Evolutionary conservation across 305 asterid genomes (phyloP).

Genomic region (Petunia hybrid): DNA sequence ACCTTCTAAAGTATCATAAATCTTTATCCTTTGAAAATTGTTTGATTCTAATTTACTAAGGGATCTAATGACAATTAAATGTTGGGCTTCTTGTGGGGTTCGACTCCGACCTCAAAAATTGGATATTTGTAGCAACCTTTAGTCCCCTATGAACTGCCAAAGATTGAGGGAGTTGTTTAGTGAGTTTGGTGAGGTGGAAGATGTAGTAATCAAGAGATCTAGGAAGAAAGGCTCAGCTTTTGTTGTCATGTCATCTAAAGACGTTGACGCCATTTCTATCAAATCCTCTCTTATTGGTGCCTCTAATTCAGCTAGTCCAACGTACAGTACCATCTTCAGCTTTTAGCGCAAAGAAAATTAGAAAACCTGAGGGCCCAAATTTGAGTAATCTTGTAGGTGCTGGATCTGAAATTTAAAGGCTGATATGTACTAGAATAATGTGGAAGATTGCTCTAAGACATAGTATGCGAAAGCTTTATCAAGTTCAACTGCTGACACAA

Average conservation of each 20-base stretch:
- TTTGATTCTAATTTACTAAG: too few species aligned
- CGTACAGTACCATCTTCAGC: slow-evolving; percentile 46
- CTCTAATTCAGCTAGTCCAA: slow-evolving; percentile 54
- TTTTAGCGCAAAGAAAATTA: slow-evolving; percentile 43
- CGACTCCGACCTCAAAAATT: too few species aligned
- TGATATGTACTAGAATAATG: not conserved
- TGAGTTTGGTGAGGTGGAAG: slow-evolving; percentile 76
- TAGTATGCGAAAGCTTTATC: too few species aligned
- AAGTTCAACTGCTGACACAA: too few species aligned
- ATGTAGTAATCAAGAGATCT: slow-evolving; percentile 71
- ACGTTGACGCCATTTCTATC: slow-evolving; percentile 64
- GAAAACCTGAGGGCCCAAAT: slow-evolving; percentile 48
- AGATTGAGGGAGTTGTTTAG: slow-evolving; percentile 64
- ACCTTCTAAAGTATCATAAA: too few species aligned
- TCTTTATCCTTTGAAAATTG: too few species aligned
- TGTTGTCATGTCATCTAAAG: slow-evolving; percentile 75
- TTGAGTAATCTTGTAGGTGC: slow-evolving; percentile 60
- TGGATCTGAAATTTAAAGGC: slow-evolving; percentile 69
- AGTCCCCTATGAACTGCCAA: not conserved
- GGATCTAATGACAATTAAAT: too few species aligned
- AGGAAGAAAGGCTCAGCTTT: slow-evolving; percentile 84
- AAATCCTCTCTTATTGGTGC: slow-evolving; percentile 73
- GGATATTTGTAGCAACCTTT: too few species aligned
- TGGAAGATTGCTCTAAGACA: too few species aligned
- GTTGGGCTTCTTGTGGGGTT: too few species aligned